phyloP scores from a whole-genome alignment of 805 yeast species.

The Candida parachauliodes region DNA sequence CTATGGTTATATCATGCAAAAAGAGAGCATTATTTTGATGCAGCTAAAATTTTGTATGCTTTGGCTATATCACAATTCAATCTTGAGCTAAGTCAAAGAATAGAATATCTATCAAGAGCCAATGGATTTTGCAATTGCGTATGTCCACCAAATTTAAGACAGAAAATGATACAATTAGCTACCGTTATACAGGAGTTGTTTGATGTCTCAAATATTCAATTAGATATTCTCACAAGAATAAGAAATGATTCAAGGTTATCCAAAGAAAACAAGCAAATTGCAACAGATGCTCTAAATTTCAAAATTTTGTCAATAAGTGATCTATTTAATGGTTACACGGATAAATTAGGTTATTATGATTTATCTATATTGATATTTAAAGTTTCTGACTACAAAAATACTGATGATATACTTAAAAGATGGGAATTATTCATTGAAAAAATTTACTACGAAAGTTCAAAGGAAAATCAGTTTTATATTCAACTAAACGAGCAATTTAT shows the following conservation, averaged over 20 bases:
- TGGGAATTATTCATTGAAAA: constrained; percentile 74
- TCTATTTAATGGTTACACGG: constrained; percentile 80
- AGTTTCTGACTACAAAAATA: constrained; percentile 78
- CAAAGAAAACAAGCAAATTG: constrained; percentile 46
- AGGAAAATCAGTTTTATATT: constrained; percentile 37
- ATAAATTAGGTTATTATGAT: constrained; percentile 83
- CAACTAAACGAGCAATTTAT: constrained; percentile 37
- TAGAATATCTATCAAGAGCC: constrained; percentile 87
- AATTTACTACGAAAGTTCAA: constrained; percentile 27
- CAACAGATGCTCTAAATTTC: constrained; percentile 54
- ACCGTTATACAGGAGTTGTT: constrained; percentile 71
- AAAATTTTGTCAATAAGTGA: constrained; percentile 70
- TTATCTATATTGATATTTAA: constrained; percentile 75
- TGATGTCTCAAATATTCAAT: constrained; percentile 83
- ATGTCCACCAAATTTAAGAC: constrained; percentile 72
- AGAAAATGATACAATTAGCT: constrained; percentile 68
- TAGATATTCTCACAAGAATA: constrained; percentile 54
- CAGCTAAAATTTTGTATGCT: constrained; percentile 73
- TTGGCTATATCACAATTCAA: constrained; percentile 73
- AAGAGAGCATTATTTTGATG: constrained; percentile 70
- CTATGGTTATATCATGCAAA: constrained; percentile 89
- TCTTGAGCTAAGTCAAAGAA: constrained; percentile 65
- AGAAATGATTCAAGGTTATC: constrained; percentile 48
- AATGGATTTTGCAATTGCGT: constrained; percentile 88
- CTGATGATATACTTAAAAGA: constrained; percentile 75